These are phyloP conservation scores for Phytopythium kandeliae DNA, from an alignment of 352 stramenopile genomes.

Conservation along the genomic window DNA sequence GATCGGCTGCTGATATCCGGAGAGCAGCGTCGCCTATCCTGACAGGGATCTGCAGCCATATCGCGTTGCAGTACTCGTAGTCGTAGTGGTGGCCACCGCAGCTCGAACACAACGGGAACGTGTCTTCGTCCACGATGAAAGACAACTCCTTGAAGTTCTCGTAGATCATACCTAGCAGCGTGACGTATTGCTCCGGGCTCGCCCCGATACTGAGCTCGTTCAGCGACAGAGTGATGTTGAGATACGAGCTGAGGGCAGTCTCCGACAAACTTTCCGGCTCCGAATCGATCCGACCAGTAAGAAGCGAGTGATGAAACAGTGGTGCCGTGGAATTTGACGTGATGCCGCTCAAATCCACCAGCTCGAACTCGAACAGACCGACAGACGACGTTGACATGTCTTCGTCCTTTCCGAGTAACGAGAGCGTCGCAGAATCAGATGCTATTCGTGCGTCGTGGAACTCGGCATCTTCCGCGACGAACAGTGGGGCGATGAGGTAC, in stretches of 20 bases:
- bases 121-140: constrained; percentile 72
- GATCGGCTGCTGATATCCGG: constrained; percentile 50
- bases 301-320: constrained; percentile 78
- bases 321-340: constrained; percentile 46
- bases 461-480: constrained; percentile 75
- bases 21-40: constrained; percentile 72
- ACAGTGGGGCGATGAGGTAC: constrained; percentile 66
- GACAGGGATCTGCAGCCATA: constrained; percentile 79
- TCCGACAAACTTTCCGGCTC: constrained; percentile 67
- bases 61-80: constrained; percentile 52
- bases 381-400: constrained; percentile 57
- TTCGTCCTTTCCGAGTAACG: constrained; percentile 16
- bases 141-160: constrained; percentile 86
- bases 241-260: constrained; percentile 52
- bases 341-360: constrained; percentile 73
- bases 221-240: constrained; percentile 57
- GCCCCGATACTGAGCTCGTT: constrained; percentile 77
- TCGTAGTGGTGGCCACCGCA: constrained; percentile 70
- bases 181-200: constrained; percentile 57
- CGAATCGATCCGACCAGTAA: constrained; percentile 69
- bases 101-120: constrained; percentile 52
- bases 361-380: constrained; percentile 79
- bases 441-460: constrained; percentile 74
- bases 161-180: constrained; percentile 75
- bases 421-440: constrained; percentile 20